phyloP scores from a whole-genome alignment of 805 yeast genomes.

The Wickerhamomyces tratensis region DNA sequence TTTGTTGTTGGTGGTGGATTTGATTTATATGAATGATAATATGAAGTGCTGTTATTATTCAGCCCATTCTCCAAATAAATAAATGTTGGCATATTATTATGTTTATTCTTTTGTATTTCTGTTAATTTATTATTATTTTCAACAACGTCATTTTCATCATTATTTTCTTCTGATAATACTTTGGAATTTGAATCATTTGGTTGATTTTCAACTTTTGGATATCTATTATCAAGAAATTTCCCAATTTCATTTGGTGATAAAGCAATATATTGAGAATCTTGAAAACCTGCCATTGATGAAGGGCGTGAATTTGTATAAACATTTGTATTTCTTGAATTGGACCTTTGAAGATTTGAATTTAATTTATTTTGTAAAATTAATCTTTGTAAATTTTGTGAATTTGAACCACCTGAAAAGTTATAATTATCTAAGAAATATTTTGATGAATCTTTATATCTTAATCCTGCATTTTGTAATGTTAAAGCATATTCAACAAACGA shows the following conservation, averaged over 20 bases:
- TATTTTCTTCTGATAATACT: too few relatives aligned
- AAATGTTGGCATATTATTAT: too few relatives aligned
- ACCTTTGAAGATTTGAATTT: not conserved
- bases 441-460: slow-evolving; percentile 9
- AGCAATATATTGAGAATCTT: slow-evolving; percentile 5
- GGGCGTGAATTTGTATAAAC: not conserved
- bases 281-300: not conserved
- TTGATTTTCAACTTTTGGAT: not conserved
- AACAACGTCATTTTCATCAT: too few relatives aligned
- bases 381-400: slow-evolving; percentile 14
- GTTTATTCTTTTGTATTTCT: too few relatives aligned
- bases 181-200: too few relatives aligned
- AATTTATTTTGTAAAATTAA: slow-evolving; percentile 16
- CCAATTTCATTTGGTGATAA: slow-evolving; percentile 11
- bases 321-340: too few relatives aligned
- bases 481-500: slow-evolving; percentile 34
- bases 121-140: too few relatives aligned
- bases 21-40: not conserved
- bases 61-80: too few relatives aligned
- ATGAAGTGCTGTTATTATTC: not conserved
- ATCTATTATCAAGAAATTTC: slow-evolving; percentile 10
- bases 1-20: not conserved
- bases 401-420: not conserved
- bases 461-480: slow-evolving; percentile 9
- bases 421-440: slow-evolving; percentile 13